phyloP scores from a whole-genome alignment of 202 grass and related monocot genomes.

The Brachypodium distachyon region DNA sequence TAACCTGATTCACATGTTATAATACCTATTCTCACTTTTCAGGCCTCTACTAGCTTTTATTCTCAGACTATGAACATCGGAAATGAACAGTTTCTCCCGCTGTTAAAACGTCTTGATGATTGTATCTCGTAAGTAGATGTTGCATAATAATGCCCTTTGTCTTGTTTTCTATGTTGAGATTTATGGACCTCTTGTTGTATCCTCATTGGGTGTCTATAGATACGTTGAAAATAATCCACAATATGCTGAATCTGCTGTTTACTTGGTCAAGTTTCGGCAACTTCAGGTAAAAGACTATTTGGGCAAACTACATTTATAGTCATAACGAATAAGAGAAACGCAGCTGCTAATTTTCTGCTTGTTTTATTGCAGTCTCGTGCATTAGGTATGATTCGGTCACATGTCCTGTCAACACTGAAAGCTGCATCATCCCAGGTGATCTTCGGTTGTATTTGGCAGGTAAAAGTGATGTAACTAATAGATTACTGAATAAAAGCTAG shows the following conservation, averaged over 20 bases:
- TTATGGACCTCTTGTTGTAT: constrained; percentile 9
- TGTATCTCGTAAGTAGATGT: constrained; percentile 79
- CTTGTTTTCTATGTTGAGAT: constrained; percentile 6
- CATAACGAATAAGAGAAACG: not conserved
- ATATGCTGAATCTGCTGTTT: constrained; percentile 96
- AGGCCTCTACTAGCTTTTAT: constrained; percentile 92
- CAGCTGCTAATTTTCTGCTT: constrained; percentile 15
- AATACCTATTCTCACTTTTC: constrained; percentile 19
- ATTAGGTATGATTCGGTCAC: constrained; percentile 91
- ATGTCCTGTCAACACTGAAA: constrained; percentile 97
- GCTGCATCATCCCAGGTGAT: constrained; percentile 85
- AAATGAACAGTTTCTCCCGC: constrained; percentile 74
- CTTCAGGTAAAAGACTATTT: constrained; percentile 59
- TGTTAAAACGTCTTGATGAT: constrained; percentile 91
- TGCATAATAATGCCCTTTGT: constrained; percentile 10
- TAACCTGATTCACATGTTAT: constrained; percentile 9
- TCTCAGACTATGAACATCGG: constrained; percentile 82
- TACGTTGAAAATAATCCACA: constrained; percentile 94
- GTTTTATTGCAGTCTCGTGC: constrained; percentile 69
- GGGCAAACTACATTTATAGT: constrained; percentile 14
- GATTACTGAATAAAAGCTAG: constrained; percentile 9
- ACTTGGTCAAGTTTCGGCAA: constrained; percentile 97
- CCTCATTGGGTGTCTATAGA: constrained; percentile 46
- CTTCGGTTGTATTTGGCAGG: constrained; percentile 21
- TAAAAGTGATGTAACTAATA: constrained; percentile 4